Evolutionary conservation across 768 basidiomycete genomes (phyloP), one percentile per base, ranked within the genome.

Genomic region (Rhizopogon salebrosus): DNA sequence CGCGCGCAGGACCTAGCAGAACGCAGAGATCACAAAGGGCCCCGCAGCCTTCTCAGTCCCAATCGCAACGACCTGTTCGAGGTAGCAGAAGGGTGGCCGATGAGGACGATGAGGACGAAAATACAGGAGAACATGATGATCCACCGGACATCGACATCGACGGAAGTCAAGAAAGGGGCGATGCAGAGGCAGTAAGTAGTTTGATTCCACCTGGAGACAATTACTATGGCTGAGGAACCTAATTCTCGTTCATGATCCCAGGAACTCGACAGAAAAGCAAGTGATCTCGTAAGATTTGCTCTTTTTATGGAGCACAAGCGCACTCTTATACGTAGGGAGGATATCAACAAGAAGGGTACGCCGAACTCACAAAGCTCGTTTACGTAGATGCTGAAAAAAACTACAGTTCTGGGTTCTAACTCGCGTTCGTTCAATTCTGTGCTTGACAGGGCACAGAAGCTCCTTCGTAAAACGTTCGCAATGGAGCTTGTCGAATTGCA

Each of bases 401-500:
- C 49, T 27, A 3, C 53, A 82, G 80, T 84, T 1, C 64, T 84
- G 24, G 77, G 75, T 2, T 69, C 73, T 13, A 59, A 72, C 36
- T 65, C 82, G 2, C 76, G 85, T 41, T 60, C 77, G 0, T 95
- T 94, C 70, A 80, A 79, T n/a, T 57, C 63, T 0, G 82, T 95
- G 22, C 79, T 92, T 35, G 64, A 65, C 0, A 63, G 62, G 16
- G 92, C 91, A 1, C 91, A 95, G 54, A 64, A 64, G 5, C 80
- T 80, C 6, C 72, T 97, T 4, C 70, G 71, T 13, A 74, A 74
- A 13, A 83, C 79, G 0, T 87, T 95, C 58, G 92, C 89, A 2
- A 83, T 94, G 83, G 90, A 95, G 60, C 76, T 97, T 7, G 83
- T 86, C 24, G 89, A 92, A 63, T 77, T 97, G 4, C 80, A 83